Percentiles rank a stretch among this genome's conserved stretches.
These are phyloP conservation scores for Aphanomyces cochlioides DNA, from an alignment of 352 stramenopile genomes.

Conservation along the genomic window DNA sequence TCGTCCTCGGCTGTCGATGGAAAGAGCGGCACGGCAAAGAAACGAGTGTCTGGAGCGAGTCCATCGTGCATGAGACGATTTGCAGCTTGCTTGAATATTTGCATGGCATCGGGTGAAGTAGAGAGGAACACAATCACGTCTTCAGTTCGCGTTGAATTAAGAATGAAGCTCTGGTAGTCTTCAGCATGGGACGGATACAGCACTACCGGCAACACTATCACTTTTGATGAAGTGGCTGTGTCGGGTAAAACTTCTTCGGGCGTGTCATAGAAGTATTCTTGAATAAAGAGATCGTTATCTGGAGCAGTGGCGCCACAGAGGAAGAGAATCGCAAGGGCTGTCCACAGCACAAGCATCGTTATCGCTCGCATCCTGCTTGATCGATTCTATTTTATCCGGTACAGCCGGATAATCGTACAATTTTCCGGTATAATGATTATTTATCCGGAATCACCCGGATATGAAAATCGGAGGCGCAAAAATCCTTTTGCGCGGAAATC, in stretches of 20 bases:
- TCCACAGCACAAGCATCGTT: not conserved
- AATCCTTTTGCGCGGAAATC: not conserved
- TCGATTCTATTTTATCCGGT: too few species aligned
- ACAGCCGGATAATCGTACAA: too few species aligned
- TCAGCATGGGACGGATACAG: not conserved
- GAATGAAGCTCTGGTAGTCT: slow-evolving; percentile 19
- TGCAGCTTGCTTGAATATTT: not conserved
- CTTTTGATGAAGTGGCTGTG: too few species aligned
- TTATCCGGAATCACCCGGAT: not conserved
- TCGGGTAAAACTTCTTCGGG: not conserved
- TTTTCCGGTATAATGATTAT: not conserved
- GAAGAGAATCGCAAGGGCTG: not conserved
- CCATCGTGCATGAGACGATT: not conserved
- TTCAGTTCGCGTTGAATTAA: not conserved
- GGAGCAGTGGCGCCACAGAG: not conserved
- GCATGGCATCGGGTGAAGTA: slow-evolving; percentile 8
- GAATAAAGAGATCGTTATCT: slow-evolving; percentile 17
- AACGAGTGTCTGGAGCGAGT: not conserved
- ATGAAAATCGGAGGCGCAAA: not conserved
- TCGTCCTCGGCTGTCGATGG: not conserved
- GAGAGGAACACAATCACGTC: slow-evolving; percentile 25
- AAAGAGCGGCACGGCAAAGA: slow-evolving; percentile 21
- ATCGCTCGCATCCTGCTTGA: not conserved
- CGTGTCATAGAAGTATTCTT: slow-evolving; percentile 27
- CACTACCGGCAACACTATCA: too few species aligned